Evolutionary conservation across 495 filamentous ascomycete species (phyloP).

Genomic region (Penicillium maclennaniae): DNA sequence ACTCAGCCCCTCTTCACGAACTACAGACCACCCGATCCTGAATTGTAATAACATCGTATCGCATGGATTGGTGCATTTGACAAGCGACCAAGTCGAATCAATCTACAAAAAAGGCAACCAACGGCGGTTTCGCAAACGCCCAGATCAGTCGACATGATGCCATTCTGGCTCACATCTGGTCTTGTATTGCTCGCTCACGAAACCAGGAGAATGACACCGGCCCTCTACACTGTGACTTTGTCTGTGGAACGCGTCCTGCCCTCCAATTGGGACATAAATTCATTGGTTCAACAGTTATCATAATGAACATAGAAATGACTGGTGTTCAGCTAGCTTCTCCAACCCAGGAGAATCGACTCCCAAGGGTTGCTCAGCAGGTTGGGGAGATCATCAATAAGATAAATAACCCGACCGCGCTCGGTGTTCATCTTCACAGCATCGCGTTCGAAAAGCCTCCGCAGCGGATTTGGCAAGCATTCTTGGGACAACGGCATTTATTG

Average conservation of each 20-base stretch:
- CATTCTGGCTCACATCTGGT: conserved; percentile 32
- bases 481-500: conserved; percentile 26
- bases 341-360: background rate
- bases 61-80: conserved; percentile 24
- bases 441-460: conserved; percentile 30
- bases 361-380: conserved; percentile 13
- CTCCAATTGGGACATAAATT: conserved; percentile 20
- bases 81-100: conserved; percentile 11
- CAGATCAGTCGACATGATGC: conserved; percentile 31
- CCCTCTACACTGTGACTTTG: conserved; percentile 24
- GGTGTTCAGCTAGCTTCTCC: conserved; percentile 10
- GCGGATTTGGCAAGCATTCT: conserved; percentile 34
- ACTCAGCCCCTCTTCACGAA: conserved; percentile 25
- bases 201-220: conserved; percentile 11
- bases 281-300: conserved; percentile 23
- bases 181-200: conserved; percentile 25
- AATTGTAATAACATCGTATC: conserved; percentile 21
- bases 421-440: conserved; percentile 24
- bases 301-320: conserved; percentile 25
- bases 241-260: conserved; percentile 14
- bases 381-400: conserved; percentile 24
- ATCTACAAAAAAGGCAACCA: conserved; percentile 12
- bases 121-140: background rate
- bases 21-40: conserved; percentile 23
- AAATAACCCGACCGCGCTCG: conserved; percentile 13